Percentiles rank a stretch among this genome's conserved stretches.
These are phyloP conservation scores for Vanilla planifolia DNA, from an alignment of 106 monocot genomes.

Conservation along the genomic window DNA sequence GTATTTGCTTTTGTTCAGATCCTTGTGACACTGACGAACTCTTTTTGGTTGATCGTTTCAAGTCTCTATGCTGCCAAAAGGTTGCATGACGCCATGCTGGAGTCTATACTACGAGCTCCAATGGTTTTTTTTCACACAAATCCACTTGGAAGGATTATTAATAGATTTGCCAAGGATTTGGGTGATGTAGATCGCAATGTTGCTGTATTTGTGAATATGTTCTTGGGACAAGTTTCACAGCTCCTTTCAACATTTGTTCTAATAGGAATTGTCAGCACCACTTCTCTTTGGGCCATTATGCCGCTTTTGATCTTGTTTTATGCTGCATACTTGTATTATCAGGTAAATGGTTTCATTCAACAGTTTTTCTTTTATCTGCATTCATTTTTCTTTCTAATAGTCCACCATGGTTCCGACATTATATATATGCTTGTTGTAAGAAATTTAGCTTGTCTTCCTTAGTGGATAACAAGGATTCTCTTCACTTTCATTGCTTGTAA, in stretches of 20 bases:
- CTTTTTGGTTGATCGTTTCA: slow-evolving; percentile 88
- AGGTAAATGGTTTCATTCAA: slow-evolving; percentile 42
- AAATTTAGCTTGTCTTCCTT: too few species aligned
- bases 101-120: slow-evolving; percentile 87
- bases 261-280: slow-evolving; percentile 90
- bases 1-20: slow-evolving; percentile 40
- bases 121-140: slow-evolving; percentile 99
- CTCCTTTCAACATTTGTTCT: slow-evolving; percentile 97
- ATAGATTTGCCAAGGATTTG: slow-evolving; percentile 94
- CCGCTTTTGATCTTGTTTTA: slow-evolving; percentile 96
- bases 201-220: slow-evolving; percentile 83
- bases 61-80: slow-evolving; percentile 91
- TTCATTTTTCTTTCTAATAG: too few species aligned
- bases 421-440: too few species aligned
- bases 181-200: slow-evolving; percentile 92
- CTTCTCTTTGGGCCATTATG: slow-evolving; percentile 98
- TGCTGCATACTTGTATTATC: slow-evolving; percentile 94
- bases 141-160: slow-evolving; percentile 93
- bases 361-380: neutral
- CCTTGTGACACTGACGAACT: slow-evolving; percentile 62
- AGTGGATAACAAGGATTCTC: too few species aligned
- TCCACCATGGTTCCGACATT: too few species aligned
- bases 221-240: slow-evolving; percentile 83
- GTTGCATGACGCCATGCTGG: slow-evolving; percentile 89
- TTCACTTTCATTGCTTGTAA: too few species aligned